Percentiles rank a stretch among this genome's conserved stretches.
Evolutionary conservation across 768 basidiomycete genomes (phyloP).

Genomic region (Baorangia bicolor): DNA sequence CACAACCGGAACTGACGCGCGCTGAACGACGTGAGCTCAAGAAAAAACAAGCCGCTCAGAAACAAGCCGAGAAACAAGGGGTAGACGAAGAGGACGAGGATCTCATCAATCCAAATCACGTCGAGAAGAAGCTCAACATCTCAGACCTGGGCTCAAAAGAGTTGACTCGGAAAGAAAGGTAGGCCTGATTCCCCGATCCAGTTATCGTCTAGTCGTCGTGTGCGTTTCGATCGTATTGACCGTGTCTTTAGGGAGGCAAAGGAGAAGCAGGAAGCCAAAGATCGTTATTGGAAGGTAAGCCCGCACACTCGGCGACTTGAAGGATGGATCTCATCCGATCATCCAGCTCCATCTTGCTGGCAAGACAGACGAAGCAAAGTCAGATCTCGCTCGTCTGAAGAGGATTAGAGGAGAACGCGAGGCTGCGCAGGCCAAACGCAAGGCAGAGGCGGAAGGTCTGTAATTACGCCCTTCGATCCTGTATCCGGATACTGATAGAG

Average conservation of each 20-base stretch:
- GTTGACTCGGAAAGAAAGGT: constrained; percentile 67
- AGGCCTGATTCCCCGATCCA: constrained; percentile 8
- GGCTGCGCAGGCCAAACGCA: constrained; percentile 80
- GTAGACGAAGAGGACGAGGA: constrained; percentile 60
- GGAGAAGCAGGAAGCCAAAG: constrained; percentile 88
- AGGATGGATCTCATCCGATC: not conserved
- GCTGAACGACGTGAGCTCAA: constrained; percentile 76
- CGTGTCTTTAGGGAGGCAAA: constrained; percentile 69
- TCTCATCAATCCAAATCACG: constrained; percentile 77
- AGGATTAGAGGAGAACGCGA: constrained; percentile 89
- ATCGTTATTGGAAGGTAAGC: constrained; percentile 81
- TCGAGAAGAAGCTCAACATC: constrained; percentile 72
- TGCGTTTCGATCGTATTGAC: not conserved
- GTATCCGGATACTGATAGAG: not conserved
- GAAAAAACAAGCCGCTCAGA: constrained; percentile 66
- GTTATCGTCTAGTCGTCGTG: not conserved
- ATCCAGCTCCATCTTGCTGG: constrained; percentile 68
- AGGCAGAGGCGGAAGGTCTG: constrained; percentile 85
- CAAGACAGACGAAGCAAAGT: constrained; percentile 88
- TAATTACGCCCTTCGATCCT: not conserved
- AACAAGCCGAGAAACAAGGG: constrained; percentile 37
- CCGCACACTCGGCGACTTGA: not conserved
- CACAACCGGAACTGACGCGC: constrained; percentile 61
- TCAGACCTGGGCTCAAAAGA: constrained; percentile 69
- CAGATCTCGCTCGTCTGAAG: constrained; percentile 81